A percentile compares a stretch with the other conserved stretches of the same genome.
Conservation (phyloP, 305 asterid species). For the Fraxinus xanthoxyloides region DNA sequence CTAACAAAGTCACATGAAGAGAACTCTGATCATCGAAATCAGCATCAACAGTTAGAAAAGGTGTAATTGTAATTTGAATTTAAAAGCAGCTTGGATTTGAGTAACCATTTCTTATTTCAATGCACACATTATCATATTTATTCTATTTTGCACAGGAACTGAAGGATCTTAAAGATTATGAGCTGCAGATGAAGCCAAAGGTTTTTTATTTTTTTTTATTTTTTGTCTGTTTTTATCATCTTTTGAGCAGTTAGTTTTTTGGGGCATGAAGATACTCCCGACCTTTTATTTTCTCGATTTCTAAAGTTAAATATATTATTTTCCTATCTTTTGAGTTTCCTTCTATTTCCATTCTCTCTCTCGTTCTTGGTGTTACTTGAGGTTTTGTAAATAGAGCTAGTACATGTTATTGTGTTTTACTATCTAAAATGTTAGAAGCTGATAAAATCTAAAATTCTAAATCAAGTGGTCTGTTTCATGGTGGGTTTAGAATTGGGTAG, state of each 20-base stretch:
- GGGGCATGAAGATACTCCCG: constrained; percentile 4
- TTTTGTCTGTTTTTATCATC: neutral
- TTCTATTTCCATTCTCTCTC: neutral
- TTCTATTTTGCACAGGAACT: constrained; percentile 65
- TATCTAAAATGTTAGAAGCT: neutral
- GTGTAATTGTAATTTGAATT: constrained; percentile 37
- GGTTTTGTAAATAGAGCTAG: neutral
- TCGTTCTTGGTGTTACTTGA: neutral
- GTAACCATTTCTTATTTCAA: constrained; percentile 9
- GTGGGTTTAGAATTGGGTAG: constrained; percentile 3
- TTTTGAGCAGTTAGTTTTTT: neutral
- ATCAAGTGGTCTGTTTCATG: neutral
- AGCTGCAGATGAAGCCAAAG: constrained; percentile 90
- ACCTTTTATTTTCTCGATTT: constrained; percentile 2
- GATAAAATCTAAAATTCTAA: neutral
- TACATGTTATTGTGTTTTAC: neutral
- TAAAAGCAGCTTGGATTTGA: constrained; percentile 8
- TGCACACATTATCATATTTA: constrained; percentile 17
- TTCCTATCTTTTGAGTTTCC: neutral
- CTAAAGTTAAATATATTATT: neutral
- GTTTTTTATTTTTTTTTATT: constrained; percentile 22
- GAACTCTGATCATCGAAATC: constrained; percentile 48
- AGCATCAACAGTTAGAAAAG: constrained; percentile 67
- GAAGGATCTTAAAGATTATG: constrained; percentile 73
- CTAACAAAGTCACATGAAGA: constrained; percentile 60